Evolutionary conservation across 2,329 filamentous ascomycete species (phyloP).

Genomic region (Fusarium sarcochroum): DNA sequence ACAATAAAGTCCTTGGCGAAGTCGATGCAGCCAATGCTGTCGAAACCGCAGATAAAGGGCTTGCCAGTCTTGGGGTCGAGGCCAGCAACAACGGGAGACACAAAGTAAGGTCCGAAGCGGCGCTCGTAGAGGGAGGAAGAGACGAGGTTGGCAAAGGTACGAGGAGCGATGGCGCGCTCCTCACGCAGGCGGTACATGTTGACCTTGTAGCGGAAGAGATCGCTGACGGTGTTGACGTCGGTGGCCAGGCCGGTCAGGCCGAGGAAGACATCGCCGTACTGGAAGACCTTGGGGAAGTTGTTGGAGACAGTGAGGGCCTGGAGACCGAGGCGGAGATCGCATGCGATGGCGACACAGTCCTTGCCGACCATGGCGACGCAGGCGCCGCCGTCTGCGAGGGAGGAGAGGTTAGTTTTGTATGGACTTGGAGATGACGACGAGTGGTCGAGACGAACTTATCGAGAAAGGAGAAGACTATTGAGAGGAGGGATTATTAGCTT

Average conservation of each 20-base stretch:
- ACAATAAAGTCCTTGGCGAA: slow-evolving; percentile 99
- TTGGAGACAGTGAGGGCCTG: slow-evolving; percentile 98
- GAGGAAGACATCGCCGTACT: slow-evolving; percentile 94
- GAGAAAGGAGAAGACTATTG: slow-evolving; percentile 89
- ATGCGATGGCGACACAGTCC: slow-evolving; percentile 99
- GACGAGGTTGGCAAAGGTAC: slow-evolving; percentile 97
- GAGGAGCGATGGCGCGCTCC: slow-evolving; percentile 94
- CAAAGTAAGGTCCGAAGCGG: slow-evolving; percentile 96
- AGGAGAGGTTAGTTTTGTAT: slow-evolving; percentile 34
- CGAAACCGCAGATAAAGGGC: slow-evolving; percentile 99
- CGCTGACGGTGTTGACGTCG: slow-evolving; percentile 92
- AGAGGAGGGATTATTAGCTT: slow-evolving; percentile 50
- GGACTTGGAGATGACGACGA: slow-evolving; percentile 8
- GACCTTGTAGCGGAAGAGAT: slow-evolving; percentile 99
- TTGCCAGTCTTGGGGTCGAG: slow-evolving; percentile 94
- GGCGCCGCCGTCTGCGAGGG: slow-evolving; percentile 81
- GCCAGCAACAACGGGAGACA: slow-evolving; percentile 93
- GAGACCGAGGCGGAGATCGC: slow-evolving; percentile 96
- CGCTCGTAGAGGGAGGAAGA: slow-evolving; percentile 92
- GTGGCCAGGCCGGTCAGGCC: slow-evolving; percentile 97
- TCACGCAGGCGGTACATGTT: slow-evolving; percentile 99
- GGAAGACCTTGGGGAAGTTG: slow-evolving; percentile 99
- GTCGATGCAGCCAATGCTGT: slow-evolving; percentile 99
- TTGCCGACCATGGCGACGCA: slow-evolving; percentile 99
- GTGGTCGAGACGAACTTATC: slow-evolving; percentile 78